These are phyloP conservation scores for Hypoxylon subgilvum DNA, from an alignment of 495 filamentous ascomycete genomes.

Conservation along the genomic window DNA sequence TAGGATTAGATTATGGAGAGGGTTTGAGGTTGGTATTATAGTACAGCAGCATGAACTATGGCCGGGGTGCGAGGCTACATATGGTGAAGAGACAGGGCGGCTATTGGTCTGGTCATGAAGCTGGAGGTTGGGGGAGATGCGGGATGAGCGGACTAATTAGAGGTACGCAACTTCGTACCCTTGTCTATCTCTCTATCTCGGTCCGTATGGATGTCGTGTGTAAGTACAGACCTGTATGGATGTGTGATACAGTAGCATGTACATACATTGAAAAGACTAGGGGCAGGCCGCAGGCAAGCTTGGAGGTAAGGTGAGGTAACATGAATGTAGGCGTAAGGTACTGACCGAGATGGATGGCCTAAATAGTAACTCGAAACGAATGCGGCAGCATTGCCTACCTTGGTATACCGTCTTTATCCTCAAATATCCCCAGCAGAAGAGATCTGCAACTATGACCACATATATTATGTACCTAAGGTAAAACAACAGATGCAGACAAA, in stretches of 20 bases:
- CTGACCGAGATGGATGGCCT: constrained; percentile 17
- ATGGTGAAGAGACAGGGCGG: background rate
- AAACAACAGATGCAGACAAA: constrained; percentile 23
- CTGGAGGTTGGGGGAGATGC: constrained; percentile 29
- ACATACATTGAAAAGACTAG: no score
- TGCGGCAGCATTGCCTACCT: constrained; percentile 20
- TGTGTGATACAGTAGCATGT: no score
- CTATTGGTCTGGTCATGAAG: constrained; percentile 12
- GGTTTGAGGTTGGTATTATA: constrained; percentile 12
- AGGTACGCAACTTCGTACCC: constrained; percentile 3
- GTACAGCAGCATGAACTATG: constrained; percentile 26
- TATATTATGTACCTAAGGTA: constrained; percentile 14
- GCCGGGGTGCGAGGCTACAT: constrained; percentile 23
- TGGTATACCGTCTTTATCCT: constrained; percentile 31
- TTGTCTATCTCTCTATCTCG: constrained; percentile 12
- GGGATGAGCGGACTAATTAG: constrained; percentile 23
- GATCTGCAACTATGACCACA: constrained; percentile 23
- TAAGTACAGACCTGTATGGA: no score
- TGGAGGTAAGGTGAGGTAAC: no score
- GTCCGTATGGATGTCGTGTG: no score
- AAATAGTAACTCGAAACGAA: constrained; percentile 22
- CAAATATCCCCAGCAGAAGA: constrained; percentile 4
- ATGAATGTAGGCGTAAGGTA: no score
- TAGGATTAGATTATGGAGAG: background rate
- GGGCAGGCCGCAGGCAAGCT: no score